phyloP scores from a whole-genome alignment of 1,139 yeast species.

The Diutina mesorugosa region DNA sequence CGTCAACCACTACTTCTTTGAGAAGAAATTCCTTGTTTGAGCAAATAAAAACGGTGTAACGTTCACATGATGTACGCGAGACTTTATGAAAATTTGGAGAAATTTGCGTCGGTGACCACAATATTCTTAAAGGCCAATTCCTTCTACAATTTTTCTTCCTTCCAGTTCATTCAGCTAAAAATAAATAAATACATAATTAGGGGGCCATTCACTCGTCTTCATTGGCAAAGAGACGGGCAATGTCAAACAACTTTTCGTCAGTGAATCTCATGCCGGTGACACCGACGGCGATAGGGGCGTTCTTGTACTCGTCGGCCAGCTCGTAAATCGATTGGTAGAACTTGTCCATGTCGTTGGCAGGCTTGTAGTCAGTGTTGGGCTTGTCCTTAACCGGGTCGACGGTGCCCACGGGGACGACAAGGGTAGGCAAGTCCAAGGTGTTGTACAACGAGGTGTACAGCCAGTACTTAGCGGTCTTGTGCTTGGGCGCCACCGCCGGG shows the following conservation, averaged over 20 bases:
- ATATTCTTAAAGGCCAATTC: too few relatives aligned
- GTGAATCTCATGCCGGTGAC: conserved; percentile 11
- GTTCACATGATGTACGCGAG: too few relatives aligned
- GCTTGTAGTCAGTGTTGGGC: conserved; percentile 6
- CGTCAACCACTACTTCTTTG: too few relatives aligned
- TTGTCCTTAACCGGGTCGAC: conserved; percentile 7
- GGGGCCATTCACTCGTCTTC: neutral
- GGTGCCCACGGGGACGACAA: conserved; percentile 10
- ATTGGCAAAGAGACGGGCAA: neutral
- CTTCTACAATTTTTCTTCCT: too few relatives aligned
- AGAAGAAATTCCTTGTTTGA: too few relatives aligned
- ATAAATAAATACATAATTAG: neutral
- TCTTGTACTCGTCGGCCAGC: conserved; percentile 8
- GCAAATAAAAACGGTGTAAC: too few relatives aligned
- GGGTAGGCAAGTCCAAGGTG: conserved; percentile 12
- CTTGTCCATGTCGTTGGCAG: conserved; percentile 6
- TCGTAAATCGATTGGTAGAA: conserved; percentile 8
- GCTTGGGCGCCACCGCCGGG: conserved; percentile 12
- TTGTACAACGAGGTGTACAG: conserved; percentile 14
- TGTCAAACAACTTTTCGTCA: conserved; percentile 10
- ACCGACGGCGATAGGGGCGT: conserved; percentile 11
- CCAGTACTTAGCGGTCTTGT: conserved; percentile 12
- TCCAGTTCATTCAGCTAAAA: neutral
- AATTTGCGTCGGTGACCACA: too few relatives aligned
- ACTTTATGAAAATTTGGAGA: too few relatives aligned